A percentile compares a stretch with the other conserved stretches of the same genome.
Evolutionary conservation across 225 moss, liverwort and hornwort genomes (phyloP).

Genomic region (Lunularia cruciata): DNA sequence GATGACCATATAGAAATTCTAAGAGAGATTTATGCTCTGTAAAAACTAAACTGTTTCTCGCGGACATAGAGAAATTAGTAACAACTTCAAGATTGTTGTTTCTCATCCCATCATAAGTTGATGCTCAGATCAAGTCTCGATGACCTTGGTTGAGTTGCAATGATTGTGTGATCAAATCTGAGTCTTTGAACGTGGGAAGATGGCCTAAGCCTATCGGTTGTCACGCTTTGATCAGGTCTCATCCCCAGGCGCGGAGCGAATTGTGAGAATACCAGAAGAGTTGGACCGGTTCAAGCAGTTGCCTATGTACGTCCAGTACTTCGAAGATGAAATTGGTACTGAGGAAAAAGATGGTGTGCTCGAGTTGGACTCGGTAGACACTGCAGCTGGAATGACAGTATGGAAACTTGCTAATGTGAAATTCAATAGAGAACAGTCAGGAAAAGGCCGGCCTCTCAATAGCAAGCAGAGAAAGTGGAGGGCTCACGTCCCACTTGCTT

Average conservation of each 20-base stretch:
- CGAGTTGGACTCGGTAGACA: slow-evolving; percentile 66
- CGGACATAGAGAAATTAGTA: too few species aligned
- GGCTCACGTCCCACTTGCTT: slow-evolving; percentile 54
- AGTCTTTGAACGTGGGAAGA: not conserved
- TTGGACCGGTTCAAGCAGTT: slow-evolving; percentile 83
- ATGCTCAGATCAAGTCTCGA: too few species aligned
- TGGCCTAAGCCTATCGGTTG: not conserved
- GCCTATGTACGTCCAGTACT: slow-evolving; percentile 89
- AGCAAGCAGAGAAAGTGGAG: slow-evolving; percentile 90
- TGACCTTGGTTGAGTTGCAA: not conserved
- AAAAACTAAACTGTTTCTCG: too few species aligned
- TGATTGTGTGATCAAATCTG: not conserved
- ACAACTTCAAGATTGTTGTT: too few species aligned
- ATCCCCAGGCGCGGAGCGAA: slow-evolving; percentile 95
- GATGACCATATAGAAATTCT: too few species aligned
- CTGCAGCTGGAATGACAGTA: slow-evolving; percentile 53
- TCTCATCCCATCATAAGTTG: too few species aligned
- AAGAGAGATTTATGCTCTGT: too few species aligned
- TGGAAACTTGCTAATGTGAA: slow-evolving; percentile 95
- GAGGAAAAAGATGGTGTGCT: slow-evolving; percentile 71
- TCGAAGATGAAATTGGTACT: slow-evolving; percentile 34
- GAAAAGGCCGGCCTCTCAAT: slow-evolving; percentile 79
- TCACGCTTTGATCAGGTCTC: slow-evolving; percentile 55
- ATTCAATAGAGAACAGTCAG: slow-evolving; percentile 70
- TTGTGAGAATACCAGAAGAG: slow-evolving; percentile 74